These are phyloP conservation scores for Solanum chiquidenum DNA, from an alignment of 257 asterid genomes.

Conservation along the genomic window DNA sequence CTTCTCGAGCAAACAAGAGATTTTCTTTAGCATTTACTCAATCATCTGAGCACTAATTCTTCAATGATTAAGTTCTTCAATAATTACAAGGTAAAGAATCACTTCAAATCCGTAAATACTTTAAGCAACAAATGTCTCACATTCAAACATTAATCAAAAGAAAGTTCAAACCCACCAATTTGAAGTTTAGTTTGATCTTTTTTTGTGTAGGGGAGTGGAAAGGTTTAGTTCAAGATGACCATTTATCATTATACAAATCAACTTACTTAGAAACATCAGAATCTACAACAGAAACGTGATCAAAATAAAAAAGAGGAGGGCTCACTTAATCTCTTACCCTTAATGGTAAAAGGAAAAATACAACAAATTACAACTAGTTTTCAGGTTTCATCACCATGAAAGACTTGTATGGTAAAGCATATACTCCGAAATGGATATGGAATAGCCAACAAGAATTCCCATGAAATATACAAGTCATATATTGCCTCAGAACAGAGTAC, in stretches of 20 bases:
- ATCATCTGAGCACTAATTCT: background rate
- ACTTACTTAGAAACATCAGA: background rate
- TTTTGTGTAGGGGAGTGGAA: background rate
- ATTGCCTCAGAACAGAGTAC: slow-evolving; percentile 35
- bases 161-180: background rate
- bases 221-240: background rate
- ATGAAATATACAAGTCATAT: slow-evolving; percentile 49
- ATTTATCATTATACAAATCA: background rate
- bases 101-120: background rate
- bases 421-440: slow-evolving; percentile 4
- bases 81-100: background rate
- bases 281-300: background rate
- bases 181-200: background rate
- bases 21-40: background rate
- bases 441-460: slow-evolving; percentile 38
- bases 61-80: background rate
- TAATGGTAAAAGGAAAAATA: background rate
- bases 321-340: background rate
- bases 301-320: background rate
- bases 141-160: background rate
- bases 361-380: background rate
- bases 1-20: background rate
- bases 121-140: background rate
- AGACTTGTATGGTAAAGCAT: background rate
- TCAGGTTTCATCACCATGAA: background rate